A percentile compares a stretch with the other conserved stretches of the same genome.
Evolutionary conservation across 1,139 yeast genomes (phyloP).

Genomic region (Diutina catenulata): DNA sequence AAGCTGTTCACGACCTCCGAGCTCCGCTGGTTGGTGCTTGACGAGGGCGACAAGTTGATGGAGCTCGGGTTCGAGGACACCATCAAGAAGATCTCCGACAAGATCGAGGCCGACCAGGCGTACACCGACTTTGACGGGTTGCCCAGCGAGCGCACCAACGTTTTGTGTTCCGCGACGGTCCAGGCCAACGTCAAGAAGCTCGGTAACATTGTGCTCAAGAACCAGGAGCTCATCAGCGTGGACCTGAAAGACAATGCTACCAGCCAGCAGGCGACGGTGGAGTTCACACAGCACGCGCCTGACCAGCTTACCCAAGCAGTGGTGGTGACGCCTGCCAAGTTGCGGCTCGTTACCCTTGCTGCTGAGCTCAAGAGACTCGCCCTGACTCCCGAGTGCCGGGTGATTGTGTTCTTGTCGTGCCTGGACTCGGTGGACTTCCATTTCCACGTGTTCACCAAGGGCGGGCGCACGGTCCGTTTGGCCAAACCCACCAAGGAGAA

Average conservation of each 20-base stretch:
- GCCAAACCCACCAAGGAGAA: conserved; percentile 2
- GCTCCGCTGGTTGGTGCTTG: conserved; percentile 74
- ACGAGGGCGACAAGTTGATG: conserved; percentile 92
- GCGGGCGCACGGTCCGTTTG: conserved; percentile 21
- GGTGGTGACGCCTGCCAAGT: conserved; percentile 80
- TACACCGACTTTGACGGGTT: conserved; percentile 35
- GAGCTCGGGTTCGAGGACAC: conserved; percentile 96
- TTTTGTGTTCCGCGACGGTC: conserved; percentile 91
- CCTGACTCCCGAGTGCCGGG: conserved; percentile 25
- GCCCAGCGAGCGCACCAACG: conserved; percentile 62
- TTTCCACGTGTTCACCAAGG: conserved; percentile 56
- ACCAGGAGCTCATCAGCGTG: conserved; percentile 57
- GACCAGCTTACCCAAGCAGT: conserved; percentile 78
- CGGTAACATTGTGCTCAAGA: conserved; percentile 61
- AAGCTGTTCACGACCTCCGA: conserved; percentile 54
- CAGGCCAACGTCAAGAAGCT: conserved; percentile 69
- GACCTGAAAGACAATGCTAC: conserved; percentile 21
- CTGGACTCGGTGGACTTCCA: conserved; percentile 94
- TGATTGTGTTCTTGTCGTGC: conserved; percentile 85
- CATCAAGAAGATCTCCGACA: conserved; percentile 58
- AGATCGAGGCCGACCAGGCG: conserved; percentile 35
- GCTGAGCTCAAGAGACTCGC: conserved; percentile 39
- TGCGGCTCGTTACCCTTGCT: conserved; percentile 71
- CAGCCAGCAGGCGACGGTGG: conserved; percentile 15
- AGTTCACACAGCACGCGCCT: conserved; percentile 45